Conservation (phyloP, 2,329 filamentous ascomycete species). For the Hypomyces rosellus region DNA sequence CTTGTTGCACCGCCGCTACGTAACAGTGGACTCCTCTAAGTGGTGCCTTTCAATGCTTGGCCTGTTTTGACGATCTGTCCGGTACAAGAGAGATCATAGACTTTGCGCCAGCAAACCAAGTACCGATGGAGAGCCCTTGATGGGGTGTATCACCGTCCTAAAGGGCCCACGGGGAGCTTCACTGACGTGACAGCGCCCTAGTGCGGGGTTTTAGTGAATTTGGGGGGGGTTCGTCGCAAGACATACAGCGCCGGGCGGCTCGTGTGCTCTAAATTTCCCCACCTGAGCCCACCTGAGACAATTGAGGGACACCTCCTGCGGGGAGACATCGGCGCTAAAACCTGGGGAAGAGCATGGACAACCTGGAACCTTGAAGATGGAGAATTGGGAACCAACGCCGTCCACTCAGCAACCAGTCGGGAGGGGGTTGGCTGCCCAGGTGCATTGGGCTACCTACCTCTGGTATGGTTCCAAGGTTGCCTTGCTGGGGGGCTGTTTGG, state of each 20-base stretch:
- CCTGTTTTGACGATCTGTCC: too few species aligned
- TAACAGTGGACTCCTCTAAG: not conserved
- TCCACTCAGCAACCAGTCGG: too few species aligned
- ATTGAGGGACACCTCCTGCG: not conserved
- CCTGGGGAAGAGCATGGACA: constrained; percentile 7
- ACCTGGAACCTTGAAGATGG: too few species aligned
- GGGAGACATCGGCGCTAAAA: constrained; percentile 13
- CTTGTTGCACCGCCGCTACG: not conserved
- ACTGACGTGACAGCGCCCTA: constrained; percentile 7
- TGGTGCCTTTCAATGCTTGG: too few species aligned
- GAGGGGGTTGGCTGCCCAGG: too few species aligned
- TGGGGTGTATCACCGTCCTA: not conserved
- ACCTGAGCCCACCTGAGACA: not conserved
- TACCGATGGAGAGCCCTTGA: not conserved
- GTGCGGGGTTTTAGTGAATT: constrained; percentile 9
- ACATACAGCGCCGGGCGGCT: constrained; percentile 5
- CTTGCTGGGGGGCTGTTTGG: too few species aligned
- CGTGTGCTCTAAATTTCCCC: constrained; percentile 5
- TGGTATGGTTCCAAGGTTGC: too few species aligned
- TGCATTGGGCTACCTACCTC: too few species aligned
- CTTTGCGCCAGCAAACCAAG: not conserved
- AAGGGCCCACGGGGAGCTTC: not conserved
- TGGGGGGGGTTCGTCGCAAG: constrained; percentile 6
- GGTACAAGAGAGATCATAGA: too few species aligned
- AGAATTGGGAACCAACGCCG: too few species aligned